phyloP scores from a whole-genome alignment of 805 yeast genomes.

The Candida easanensis region DNA sequence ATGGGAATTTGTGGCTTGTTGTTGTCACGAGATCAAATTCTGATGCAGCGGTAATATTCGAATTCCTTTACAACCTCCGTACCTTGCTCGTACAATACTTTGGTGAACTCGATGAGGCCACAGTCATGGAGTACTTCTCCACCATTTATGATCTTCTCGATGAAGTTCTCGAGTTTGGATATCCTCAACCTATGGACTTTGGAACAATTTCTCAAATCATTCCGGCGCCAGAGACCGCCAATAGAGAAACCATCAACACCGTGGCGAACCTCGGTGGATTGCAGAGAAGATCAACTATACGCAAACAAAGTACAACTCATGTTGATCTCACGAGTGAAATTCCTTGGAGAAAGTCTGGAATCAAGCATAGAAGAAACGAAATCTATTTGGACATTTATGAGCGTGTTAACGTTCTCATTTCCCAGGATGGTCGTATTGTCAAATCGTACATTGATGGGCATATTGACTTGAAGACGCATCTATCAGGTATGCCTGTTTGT shows the following conservation, averaged over 20 bases:
- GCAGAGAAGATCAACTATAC: not conserved
- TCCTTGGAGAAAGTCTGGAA: constrained; percentile 70
- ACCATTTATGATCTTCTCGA: constrained; percentile 75
- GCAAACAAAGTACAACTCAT: constrained; percentile 5
- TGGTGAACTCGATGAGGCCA: constrained; percentile 35
- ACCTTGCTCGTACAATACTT: constrained; percentile 46
- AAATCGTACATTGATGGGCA: constrained; percentile 76
- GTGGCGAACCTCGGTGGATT: not conserved
- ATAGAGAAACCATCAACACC: not conserved
- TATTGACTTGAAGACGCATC: constrained; percentile 64
- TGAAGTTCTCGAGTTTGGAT: constrained; percentile 75
- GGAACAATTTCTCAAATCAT: constrained; percentile 36
- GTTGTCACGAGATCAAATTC: constrained; percentile 88
- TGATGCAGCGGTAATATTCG: constrained; percentile 78
- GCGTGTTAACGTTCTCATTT: constrained; percentile 65
- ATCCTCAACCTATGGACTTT: constrained; percentile 63
- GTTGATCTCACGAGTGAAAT: constrained; percentile 15
- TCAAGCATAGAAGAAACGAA: constrained; percentile 80
- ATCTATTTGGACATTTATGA: constrained; percentile 75
- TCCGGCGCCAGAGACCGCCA: constrained; percentile 18
- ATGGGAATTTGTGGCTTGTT: constrained; percentile 68
- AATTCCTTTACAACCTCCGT: constrained; percentile 66
- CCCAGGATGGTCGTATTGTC: constrained; percentile 59
- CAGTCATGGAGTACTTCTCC: constrained; percentile 63
- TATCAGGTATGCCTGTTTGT: constrained; percentile 83